Conservation (phyloP, 495 filamentous ascomycete genomes). For the Tirmania nivea region DNA sequence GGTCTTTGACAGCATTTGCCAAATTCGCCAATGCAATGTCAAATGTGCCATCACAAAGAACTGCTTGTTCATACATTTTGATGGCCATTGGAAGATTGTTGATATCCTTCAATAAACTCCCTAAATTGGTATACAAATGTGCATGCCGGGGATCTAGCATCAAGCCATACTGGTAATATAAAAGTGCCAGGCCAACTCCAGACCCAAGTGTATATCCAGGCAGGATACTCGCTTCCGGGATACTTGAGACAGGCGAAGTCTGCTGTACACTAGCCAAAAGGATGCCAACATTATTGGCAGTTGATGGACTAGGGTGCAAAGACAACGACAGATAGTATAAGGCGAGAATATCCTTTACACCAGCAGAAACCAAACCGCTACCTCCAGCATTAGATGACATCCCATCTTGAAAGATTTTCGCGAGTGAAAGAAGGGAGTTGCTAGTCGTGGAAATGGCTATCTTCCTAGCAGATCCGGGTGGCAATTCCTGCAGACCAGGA, state of each 20-base stretch:
- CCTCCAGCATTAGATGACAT: conserved; percentile 57
- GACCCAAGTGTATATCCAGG: conserved; percentile 59
- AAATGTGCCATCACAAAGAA: conserved; percentile 74
- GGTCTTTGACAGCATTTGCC: conserved; percentile 95
- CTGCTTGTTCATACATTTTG: conserved; percentile 91
- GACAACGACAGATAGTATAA: conserved; percentile 93
- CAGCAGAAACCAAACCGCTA: conserved; percentile 36
- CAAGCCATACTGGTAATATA: conserved; percentile 86
- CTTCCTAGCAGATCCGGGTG: conserved; percentile 48
- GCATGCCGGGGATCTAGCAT: conserved; percentile 74
- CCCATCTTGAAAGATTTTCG: conserved; percentile 98
- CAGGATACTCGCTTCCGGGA: conserved; percentile 25
- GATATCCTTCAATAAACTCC: conserved; percentile 89
- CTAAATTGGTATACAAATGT: conserved; percentile 94
- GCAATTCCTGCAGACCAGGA: conserved; percentile 59
- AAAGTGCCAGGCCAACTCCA: conserved; percentile 68
- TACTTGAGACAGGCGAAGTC: conserved; percentile 28
- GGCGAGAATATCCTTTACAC: conserved; percentile 81
- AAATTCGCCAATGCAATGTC: conserved; percentile 95
- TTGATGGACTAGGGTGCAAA: conserved; percentile 87
- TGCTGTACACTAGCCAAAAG: conserved; percentile 86
- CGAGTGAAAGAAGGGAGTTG: conserved; percentile 82
- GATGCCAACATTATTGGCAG: conserved; percentile 96
- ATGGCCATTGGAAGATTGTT: conserved; percentile 81
- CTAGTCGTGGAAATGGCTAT: conserved; percentile 83